Percentiles rank a stretch among this genome's conserved stretches.
phyloP scores from a whole-genome alignment of 2,329 filamentous ascomycete species.

The Tolypocladium album region DNA sequence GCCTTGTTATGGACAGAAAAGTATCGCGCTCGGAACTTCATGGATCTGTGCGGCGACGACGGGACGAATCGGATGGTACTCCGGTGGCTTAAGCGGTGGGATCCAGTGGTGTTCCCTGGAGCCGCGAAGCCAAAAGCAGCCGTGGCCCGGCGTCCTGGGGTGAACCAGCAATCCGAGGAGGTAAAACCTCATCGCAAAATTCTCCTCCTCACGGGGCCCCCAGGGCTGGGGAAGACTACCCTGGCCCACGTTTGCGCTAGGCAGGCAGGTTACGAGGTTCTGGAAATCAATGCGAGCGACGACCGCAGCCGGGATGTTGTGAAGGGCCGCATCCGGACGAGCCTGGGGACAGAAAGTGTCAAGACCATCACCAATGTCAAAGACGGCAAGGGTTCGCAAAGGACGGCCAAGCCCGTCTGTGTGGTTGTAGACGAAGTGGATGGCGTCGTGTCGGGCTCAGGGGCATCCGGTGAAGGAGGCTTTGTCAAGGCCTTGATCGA shows the following conservation, averaged over 20 bases:
- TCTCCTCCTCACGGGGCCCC: conserved; percentile 79
- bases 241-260: conserved; percentile 90
- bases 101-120: conserved; percentile 81
- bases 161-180: conserved; percentile 40
- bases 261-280: conserved; percentile 90
- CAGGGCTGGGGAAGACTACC: conserved; percentile 91
- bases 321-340: conserved; percentile 81
- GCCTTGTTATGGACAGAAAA: conserved; percentile 90
- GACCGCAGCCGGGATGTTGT: conserved; percentile 86
- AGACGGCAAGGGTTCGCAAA: conserved; percentile 46
- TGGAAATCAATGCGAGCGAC: conserved; percentile 97
- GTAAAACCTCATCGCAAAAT: conserved; percentile 81
- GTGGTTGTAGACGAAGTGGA: conserved; percentile 96
- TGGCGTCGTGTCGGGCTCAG: conserved; percentile 75
- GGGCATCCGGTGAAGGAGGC: conserved; percentile 73
- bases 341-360: conserved; percentile 88
- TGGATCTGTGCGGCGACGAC: conserved; percentile 90
- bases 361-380: conserved; percentile 57
- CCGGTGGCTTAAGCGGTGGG: conserved; percentile 91
- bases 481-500: conserved; percentile 95
- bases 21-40: conserved; percentile 84
- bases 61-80: conserved; percentile 83
- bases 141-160: conserved; percentile 28
- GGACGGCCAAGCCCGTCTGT: conserved; percentile 76
- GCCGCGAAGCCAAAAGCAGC: conserved; percentile 48